Base-by-base conservation (phyloP, 2,329 filamentous ascomycete genomes). In the Alternaria longipes region DNA sequence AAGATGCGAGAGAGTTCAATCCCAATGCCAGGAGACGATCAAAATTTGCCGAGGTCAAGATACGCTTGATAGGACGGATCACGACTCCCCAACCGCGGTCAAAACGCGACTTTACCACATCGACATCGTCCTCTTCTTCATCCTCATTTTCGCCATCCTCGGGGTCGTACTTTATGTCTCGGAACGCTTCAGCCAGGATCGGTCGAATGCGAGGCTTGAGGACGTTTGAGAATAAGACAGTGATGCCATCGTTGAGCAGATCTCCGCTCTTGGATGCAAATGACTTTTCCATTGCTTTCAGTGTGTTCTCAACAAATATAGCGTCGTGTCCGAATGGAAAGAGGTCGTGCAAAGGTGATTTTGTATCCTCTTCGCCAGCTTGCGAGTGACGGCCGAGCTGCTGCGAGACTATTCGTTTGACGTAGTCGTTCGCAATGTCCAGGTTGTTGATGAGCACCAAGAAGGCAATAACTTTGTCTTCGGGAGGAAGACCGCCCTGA, bases 381-480 rank as follows among this genome's bases (percentile, higher is more conserved):
- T 61, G 52, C 8, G 66, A 52, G 20, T 57, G 55, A 5, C 63
- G 67, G 18, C 78, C 83, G 26, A 94, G 82, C 49, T 90, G 88
- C 34, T 88, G 85, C 32, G 86, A 85, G 45, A 98, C 90, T 68
- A 99, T 97, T 56, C 94, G 91, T 16, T 88, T 87, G 52, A 97
- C 87, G 79, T 99, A 99, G 74, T 97, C 93, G 64, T 92, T 92
- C 9, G 93, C 90, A 62, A 97, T 87, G 76, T 99, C 94, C 26
- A 99, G 88, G 76, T 94, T 97, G 84, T 99, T 99, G 79, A 97
- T 93, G 47, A 97, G 86, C 22, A 98, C 90, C 16, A 97, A 88
- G 77, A 99, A 99, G 4, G 91, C 85, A 53, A 98, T 87, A 66
- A 97, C 91, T 69, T 90, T 92, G 70, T 93, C 89, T 77, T 99